Evolutionary conservation across 805 yeast species (phyloP).

Genomic region (Saccharomycopsis microspora): DNA sequence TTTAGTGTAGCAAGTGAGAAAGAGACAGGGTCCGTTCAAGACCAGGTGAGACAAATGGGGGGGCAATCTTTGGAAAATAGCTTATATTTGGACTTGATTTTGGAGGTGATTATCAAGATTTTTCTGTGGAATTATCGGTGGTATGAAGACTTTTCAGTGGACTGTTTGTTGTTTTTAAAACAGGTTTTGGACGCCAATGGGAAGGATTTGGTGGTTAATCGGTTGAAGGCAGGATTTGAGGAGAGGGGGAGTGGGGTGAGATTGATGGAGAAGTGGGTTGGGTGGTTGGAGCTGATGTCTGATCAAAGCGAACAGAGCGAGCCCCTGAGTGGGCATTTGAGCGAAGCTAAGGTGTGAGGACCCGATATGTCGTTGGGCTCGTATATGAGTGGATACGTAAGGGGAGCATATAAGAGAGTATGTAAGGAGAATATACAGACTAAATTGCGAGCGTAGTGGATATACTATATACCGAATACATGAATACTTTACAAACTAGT

Average conservation of each 20-base stretch:
- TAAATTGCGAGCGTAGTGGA: too few relatives aligned
- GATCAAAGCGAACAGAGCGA: slow-evolving; percentile 3
- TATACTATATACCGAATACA: too few relatives aligned
- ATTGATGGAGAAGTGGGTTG: slow-evolving; percentile 15
- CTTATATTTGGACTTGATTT: slow-evolving; percentile 26
- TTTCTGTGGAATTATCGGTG: slow-evolving; percentile 56
- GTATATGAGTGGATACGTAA: too few relatives aligned
- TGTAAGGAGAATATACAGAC: too few relatives aligned
- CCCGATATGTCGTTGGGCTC: too few relatives aligned
- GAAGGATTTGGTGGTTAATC: slow-evolving; percentile 22
- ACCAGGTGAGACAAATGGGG: slow-evolving; percentile 17
- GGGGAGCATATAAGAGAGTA: too few relatives aligned
- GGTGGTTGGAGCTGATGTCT: slow-evolving; percentile 16
- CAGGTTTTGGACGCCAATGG: slow-evolving; percentile 29
- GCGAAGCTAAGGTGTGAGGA: too few relatives aligned
- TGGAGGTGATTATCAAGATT: slow-evolving; percentile 34
- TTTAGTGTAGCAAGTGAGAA: slow-evolving; percentile 7
- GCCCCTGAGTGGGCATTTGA: background rate
- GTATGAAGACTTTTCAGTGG: slow-evolving; percentile 43
- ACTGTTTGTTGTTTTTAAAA: slow-evolving; percentile 32
- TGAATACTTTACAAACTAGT: too few relatives aligned
- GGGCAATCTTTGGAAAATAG: slow-evolving; percentile 18
- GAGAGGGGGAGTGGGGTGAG: slow-evolving; percentile 19
- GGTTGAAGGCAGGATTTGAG: slow-evolving; percentile 20
- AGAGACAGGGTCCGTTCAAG: slow-evolving; percentile 1